Conservation (phyloP, 768 basidiomycete species). For the Russula abietina region DNA sequence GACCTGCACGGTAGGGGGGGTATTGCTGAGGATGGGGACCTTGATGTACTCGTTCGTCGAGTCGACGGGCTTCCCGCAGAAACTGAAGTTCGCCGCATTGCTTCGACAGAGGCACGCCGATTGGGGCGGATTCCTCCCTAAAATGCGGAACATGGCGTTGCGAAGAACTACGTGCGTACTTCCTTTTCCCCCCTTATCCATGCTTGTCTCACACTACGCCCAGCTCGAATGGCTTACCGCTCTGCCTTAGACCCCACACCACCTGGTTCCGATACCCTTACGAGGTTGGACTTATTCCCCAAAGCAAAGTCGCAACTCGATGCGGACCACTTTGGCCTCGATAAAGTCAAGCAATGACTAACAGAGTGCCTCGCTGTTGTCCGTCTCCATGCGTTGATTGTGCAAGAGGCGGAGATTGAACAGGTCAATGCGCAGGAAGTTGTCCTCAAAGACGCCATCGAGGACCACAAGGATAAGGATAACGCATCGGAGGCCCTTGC, state of each 20-base stretch:
- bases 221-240: slow-evolving; percentile 88
- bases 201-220: background rate
- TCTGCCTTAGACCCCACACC: slow-evolving; percentile 68
- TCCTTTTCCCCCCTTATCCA: background rate
- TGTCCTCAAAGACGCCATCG: slow-evolving; percentile 21
- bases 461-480: background rate
- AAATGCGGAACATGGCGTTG: slow-evolving; percentile 86
- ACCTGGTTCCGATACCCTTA: slow-evolving; percentile 37
- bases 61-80: slow-evolving; percentile 70
- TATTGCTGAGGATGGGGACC: slow-evolving; percentile 55
- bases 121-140: slow-evolving; percentile 84
- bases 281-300: slow-evolving; percentile 50
- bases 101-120: slow-evolving; percentile 75
- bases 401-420: slow-evolving; percentile 16
- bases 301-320: slow-evolving; percentile 79
- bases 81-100: slow-evolving; percentile 77
- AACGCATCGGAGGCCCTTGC: slow-evolving; percentile 3
- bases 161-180: slow-evolving; percentile 65
- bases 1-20: background rate
- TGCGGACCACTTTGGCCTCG: slow-evolving; percentile 85
- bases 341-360: slow-evolving; percentile 85
- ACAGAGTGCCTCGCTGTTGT: slow-evolving; percentile 92
- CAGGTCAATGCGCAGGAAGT: slow-evolving; percentile 22
- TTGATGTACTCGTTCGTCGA: slow-evolving; percentile 63
- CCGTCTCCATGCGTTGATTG: slow-evolving; percentile 37